phyloP scores from a whole-genome alignment of 2,329 filamentous ascomycete species.

The Ceratocystis colombiana region DNA sequence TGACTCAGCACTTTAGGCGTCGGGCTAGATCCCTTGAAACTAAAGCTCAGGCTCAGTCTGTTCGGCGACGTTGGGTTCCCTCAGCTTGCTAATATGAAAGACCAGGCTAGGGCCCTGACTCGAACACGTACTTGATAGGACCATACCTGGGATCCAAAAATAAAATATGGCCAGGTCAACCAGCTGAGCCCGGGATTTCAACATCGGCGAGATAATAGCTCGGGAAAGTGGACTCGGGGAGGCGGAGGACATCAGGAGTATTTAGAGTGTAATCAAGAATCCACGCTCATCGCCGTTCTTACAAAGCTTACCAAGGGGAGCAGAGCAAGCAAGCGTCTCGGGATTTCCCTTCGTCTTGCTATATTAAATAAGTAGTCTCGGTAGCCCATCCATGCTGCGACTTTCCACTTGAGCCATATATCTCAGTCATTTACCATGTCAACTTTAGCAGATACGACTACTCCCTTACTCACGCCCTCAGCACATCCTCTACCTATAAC shows the following conservation, averaged over 20 bases:
- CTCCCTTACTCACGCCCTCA: background rate
- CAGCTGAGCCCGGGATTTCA: background rate
- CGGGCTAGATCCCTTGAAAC: background rate
- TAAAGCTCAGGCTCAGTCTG: background rate
- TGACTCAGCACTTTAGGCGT: background rate
- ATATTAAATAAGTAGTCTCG: background rate
- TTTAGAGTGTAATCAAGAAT: background rate
- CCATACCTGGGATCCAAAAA: no score
- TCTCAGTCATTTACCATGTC: background rate
- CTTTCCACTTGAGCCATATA: background rate
- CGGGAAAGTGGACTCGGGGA: background rate
- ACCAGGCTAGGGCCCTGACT: no score
- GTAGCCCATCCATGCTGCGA: background rate
- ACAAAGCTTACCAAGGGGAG: background rate
- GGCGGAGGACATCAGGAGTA: background rate
- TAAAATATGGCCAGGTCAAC: background rate
- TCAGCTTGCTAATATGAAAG: no score
- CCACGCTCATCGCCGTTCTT: background rate
- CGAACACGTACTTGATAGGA: no score
- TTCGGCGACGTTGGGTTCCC: background rate
- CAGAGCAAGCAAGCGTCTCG: background rate
- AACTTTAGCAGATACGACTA: background rate
- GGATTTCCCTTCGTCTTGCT: background rate
- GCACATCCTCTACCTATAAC: background rate
- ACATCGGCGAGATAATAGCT: background rate